Evolutionary conservation across 768 basidiomycete species (phyloP).

Genomic region (Hygrocybe punicea): DNA sequence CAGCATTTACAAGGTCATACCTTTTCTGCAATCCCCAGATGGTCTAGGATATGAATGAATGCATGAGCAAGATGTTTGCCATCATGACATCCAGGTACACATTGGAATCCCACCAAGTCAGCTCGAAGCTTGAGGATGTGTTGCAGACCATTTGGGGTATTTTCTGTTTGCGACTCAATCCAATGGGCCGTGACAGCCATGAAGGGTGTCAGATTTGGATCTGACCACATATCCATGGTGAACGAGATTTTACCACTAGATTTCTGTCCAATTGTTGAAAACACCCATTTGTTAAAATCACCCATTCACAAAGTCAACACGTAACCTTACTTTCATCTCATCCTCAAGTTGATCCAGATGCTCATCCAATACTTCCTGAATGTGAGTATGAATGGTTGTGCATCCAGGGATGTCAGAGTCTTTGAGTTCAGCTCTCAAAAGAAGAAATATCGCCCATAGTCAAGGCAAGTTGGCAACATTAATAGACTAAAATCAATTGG

Average conservation of each 20-base stretch:
- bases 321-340: slow-evolving; percentile 19
- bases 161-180: slow-evolving; percentile 23
- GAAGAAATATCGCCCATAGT: slow-evolving; percentile 19
- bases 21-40: slow-evolving; percentile 24
- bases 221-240: slow-evolving; percentile 39
- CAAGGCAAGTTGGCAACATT: slow-evolving; percentile 25
- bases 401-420: slow-evolving; percentile 33
- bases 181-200: slow-evolving; percentile 46
- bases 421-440: slow-evolving; percentile 26
- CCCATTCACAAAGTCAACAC: not conserved
- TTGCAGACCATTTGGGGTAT: slow-evolving; percentile 21
- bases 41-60: slow-evolving; percentile 31
- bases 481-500: slow-evolving; percentile 11
- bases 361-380: slow-evolving; percentile 25
- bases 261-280: slow-evolving; percentile 14
- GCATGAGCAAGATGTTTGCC: slow-evolving; percentile 37
- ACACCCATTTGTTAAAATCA: not conserved
- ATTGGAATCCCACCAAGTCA: slow-evolving; percentile 37
- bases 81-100: slow-evolving; percentile 35
- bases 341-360: slow-evolving; percentile 19
- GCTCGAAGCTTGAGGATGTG: slow-evolving; percentile 27
- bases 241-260: slow-evolving; percentile 34
- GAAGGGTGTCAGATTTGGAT: slow-evolving; percentile 33
- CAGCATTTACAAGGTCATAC: slow-evolving; percentile 14
- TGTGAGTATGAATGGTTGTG: slow-evolving; percentile 19